Conservation (phyloP, 2,329 filamentous ascomycete genomes). For the Neofusicoccum cordaticola region DNA sequence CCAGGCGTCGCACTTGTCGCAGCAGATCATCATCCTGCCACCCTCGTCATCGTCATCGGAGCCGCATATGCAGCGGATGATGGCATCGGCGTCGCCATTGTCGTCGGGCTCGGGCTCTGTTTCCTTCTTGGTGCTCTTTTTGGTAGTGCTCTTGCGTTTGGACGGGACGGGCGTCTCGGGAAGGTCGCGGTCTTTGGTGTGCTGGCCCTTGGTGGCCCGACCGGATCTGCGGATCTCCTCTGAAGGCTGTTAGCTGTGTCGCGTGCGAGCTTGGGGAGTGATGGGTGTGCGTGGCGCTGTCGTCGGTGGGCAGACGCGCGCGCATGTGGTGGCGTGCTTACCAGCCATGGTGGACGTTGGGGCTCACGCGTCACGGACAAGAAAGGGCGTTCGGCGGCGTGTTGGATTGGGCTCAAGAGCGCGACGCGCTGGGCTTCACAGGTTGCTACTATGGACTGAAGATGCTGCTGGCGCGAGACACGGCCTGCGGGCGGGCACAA, state of each 20-base stretch:
- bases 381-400: background rate
- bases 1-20: slow-evolving; percentile 89
- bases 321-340: slow-evolving; percentile 48
- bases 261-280: slow-evolving; percentile 12
- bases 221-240: slow-evolving; percentile 91
- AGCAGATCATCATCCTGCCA: slow-evolving; percentile 91
- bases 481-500: slow-evolving; percentile 2
- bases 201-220: slow-evolving; percentile 93
- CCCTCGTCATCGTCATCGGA: slow-evolving; percentile 82
- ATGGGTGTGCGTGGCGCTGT: slow-evolving; percentile 18
- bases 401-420: slow-evolving; percentile 15
- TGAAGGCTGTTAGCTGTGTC: slow-evolving; percentile 38
- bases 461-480: slow-evolving; percentile 7
- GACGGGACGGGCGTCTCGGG: slow-evolving; percentile 33
- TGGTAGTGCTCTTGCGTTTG: slow-evolving; percentile 49
- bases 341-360: slow-evolving; percentile 52
- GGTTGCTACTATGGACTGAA: slow-evolving; percentile 19
- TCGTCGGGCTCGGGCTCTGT: slow-evolving; percentile 53
- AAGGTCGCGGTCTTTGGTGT: slow-evolving; percentile 77
- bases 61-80: slow-evolving; percentile 92
- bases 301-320: slow-evolving; percentile 15
- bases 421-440: slow-evolving; percentile 28
- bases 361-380: slow-evolving; percentile 16
- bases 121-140: slow-evolving; percentile 45
- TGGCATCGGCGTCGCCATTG: slow-evolving; percentile 60